Base-by-base conservation (phyloP, 495 filamentous ascomycete species). In the Talaromyces proteolyticus region DNA sequence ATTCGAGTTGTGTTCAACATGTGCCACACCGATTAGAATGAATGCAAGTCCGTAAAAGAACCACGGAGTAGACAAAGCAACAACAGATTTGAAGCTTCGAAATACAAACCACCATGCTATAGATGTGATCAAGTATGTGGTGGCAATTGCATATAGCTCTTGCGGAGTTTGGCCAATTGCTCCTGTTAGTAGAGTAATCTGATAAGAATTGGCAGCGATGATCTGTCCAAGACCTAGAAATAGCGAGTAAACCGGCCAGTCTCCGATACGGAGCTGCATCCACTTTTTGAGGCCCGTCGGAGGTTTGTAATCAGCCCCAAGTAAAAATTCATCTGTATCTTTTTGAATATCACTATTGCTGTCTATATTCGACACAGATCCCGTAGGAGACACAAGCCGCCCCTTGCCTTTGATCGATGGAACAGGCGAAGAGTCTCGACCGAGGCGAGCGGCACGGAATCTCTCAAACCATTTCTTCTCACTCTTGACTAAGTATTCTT, bases 201-300 rank as follows among this genome's bases (percentile, higher is more conserved):
- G 85, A 59, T 87, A 88, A 1, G 80, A 85, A 64, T 85, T 87
- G 44, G 82, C 81, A 0, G 85, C 82, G 24, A 88, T 79, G 53
- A 88, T 80, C 55, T 88, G 85, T 4, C 81, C 82, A 0, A 79
- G 58, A 19, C 78, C 74, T 6, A 84, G 67, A 37, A 88, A 67
- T 50, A 90, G 74, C 4, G 84, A 79, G 64, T 90, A 90, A 6
- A 89, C 53, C 0, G 86, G 86, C 86, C 86, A 90, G 54, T 86
- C 80, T 16, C 65, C 69, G 23, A 73, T 65, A 16, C 72, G 73
- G 49, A 76, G 52, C 43, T 73, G 66, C 61, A 72, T 70, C 56
- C 69, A 64, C 44, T 78, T 82, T 54, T 74, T 79, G 14, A 89
- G 51, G 0, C 86, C 84, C 3, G 74, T 81, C 3, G 86, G 86